phyloP scores from a whole-genome alignment of 2,329 filamentous ascomycete species.

The Pyrenophora seminiperda region DNA sequence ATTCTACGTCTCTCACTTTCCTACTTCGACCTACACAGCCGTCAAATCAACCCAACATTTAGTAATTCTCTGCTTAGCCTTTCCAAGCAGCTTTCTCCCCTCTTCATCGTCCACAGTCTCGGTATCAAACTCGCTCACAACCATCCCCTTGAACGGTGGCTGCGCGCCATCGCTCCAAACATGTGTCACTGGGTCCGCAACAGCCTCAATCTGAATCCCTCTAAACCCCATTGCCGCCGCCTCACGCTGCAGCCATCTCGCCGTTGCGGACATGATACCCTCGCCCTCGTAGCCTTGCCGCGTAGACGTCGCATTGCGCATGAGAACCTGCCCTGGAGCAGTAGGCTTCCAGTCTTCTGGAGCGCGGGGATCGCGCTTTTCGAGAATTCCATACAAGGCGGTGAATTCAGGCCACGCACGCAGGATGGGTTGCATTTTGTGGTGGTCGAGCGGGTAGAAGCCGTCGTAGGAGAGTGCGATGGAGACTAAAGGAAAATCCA shows the following conservation, averaged over 20 bases:
- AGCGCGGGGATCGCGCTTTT: constrained; percentile 27
- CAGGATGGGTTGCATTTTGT: constrained; percentile 31
- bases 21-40: no score
- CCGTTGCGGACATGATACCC: constrained; percentile 42
- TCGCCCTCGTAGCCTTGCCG: constrained; percentile 44
- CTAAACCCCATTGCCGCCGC: constrained; percentile 40
- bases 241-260: constrained; percentile 48
- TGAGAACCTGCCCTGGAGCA: constrained; percentile 36
- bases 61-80: constrained; percentile 28
- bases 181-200: constrained; percentile 38
- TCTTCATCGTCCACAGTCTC: constrained; percentile 30
- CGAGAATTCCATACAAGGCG: constrained; percentile 29
- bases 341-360: constrained; percentile 36
- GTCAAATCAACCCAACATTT: constrained; percentile 37
- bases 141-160: constrained; percentile 27
- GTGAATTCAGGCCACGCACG: constrained; percentile 32
- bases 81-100: constrained; percentile 31
- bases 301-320: constrained; percentile 47
- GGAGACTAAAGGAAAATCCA: constrained; percentile 50
- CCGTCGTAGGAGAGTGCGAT: constrained; percentile 47
- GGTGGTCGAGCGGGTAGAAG: constrained; percentile 31
- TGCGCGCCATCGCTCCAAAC: constrained; percentile 37
- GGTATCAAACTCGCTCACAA: constrained; percentile 33
- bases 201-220: constrained; percentile 45
- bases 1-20: no score